These are phyloP conservation scores for Bombardia bombarda DNA, from an alignment of 495 filamentous ascomycete species.

Conservation along the genomic window DNA sequence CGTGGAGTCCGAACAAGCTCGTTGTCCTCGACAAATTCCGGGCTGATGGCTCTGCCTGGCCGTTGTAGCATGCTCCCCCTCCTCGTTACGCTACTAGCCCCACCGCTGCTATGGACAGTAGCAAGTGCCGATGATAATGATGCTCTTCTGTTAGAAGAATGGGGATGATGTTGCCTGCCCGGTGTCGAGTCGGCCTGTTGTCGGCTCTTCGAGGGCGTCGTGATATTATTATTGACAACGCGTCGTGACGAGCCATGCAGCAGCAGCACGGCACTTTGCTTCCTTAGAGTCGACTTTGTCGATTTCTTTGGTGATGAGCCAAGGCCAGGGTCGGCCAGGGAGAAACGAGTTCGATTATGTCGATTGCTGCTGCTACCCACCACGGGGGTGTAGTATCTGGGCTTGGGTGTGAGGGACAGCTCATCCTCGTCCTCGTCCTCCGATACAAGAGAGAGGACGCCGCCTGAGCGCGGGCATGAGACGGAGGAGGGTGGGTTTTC, in stretches of 20 bases:
- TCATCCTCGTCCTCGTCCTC: constrained; percentile 23
- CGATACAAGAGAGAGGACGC: constrained; percentile 21
- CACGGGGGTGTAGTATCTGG: constrained; percentile 7
- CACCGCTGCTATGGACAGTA: not conserved
- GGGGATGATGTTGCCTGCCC: no score
- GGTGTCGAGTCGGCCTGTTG: not conserved
- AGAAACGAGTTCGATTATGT: not conserved
- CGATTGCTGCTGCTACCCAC: not conserved
- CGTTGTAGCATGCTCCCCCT: not conserved
- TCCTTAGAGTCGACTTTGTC: not conserved
- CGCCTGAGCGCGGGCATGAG: no score
- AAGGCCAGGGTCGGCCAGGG: not conserved
- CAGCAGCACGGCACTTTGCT: no score
- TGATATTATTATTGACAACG: no score
- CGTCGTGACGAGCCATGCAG: not conserved
- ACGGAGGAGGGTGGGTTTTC: no score
- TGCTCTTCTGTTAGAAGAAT: not conserved
- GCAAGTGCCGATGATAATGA: not conserved
- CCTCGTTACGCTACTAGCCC: not conserved
- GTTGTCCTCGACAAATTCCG: not conserved
- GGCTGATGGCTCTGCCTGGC: not conserved
- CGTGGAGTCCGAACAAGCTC: constrained; percentile 31
- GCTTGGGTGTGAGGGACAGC: constrained; percentile 20
- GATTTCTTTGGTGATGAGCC: not conserved
- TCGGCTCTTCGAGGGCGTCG: no score